Evolutionary conservation across 2,329 filamentous ascomycete species (phyloP).

Genomic region (Sclerotinia minor): DNA sequence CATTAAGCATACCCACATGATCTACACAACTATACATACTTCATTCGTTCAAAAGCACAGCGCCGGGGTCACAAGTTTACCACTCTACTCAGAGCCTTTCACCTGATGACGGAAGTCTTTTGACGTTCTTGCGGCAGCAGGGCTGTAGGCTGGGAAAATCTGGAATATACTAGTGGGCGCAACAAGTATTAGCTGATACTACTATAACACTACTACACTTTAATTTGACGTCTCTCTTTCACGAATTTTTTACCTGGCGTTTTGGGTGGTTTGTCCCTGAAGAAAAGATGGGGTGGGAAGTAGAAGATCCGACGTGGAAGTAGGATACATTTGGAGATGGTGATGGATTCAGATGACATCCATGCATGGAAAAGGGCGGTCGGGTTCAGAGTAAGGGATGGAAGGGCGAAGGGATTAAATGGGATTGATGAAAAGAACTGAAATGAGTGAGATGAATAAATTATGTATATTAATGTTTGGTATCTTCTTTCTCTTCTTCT

Average conservation of each 20-base stretch:
- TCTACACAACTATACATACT: conserved; percentile 8
- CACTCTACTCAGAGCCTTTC: neutral
- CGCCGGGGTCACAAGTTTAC: conserved; percentile 3
- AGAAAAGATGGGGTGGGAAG: neutral
- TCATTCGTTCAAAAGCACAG: conserved; percentile 7
- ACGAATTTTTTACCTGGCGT: conserved; percentile 10
- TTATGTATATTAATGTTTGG: conserved; percentile 18
- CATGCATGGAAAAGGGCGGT: neutral
- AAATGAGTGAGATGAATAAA: conserved; percentile 16
- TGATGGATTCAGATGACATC: no score
- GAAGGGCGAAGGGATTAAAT: conserved; percentile 11
- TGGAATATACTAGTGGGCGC: neutral
- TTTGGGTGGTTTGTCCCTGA: neutral
- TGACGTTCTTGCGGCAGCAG: conserved; percentile 12
- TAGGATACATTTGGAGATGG: neutral
- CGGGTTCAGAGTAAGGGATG: neutral
- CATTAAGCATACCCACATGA: conserved; percentile 13
- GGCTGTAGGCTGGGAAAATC: conserved; percentile 3
- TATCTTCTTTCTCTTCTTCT: neutral
- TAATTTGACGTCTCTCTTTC: conserved; percentile 22
- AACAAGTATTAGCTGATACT: conserved; percentile 1
- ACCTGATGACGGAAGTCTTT: conserved; percentile 9
- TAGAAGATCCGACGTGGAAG: neutral
- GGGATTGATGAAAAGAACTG: conserved; percentile 16
- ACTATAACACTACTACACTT: conserved; percentile 12